Evolutionary conservation across 1,284 basidiomycete species (phyloP).

Genomic region (Butyriboletus appendiculatus): DNA sequence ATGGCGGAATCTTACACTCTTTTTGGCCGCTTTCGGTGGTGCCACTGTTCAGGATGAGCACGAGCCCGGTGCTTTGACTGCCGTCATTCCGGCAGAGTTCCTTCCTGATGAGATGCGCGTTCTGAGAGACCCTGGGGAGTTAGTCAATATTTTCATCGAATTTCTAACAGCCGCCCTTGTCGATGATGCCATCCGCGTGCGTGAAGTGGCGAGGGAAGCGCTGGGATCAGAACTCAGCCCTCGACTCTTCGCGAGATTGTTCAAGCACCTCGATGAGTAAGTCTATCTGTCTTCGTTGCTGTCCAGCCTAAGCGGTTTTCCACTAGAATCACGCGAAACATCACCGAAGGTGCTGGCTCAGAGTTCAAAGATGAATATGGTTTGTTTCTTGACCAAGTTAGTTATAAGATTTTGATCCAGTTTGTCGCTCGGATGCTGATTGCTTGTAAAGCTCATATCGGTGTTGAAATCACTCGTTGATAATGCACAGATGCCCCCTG

Average conservation of each 20-base stretch:
- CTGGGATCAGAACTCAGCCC: slow-evolving; percentile 78
- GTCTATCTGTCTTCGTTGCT: slow-evolving; percentile 25
- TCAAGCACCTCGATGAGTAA: slow-evolving; percentile 75
- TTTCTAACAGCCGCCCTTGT: slow-evolving; percentile 73
- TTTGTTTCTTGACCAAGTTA: slow-evolving; percentile 76
- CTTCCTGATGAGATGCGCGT: slow-evolving; percentile 74
- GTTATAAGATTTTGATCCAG: slow-evolving; percentile 1
- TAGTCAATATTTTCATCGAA: slow-evolving; percentile 66
- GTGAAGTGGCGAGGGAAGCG: slow-evolving; percentile 79
- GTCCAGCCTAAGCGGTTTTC: background rate
- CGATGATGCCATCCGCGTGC: slow-evolving; percentile 60
- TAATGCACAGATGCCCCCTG: slow-evolving; percentile 58
- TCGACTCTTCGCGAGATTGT: slow-evolving; percentile 62
- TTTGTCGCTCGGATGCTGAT: slow-evolving; percentile 13
- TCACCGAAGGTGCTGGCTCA: slow-evolving; percentile 45
- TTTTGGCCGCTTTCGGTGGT: slow-evolving; percentile 76
- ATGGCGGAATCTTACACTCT: slow-evolving; percentile 88
- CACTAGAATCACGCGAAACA: slow-evolving; percentile 48
- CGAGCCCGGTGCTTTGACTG: slow-evolving; percentile 49
- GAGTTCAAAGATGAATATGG: slow-evolving; percentile 56
- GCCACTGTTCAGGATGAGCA: slow-evolving; percentile 59
- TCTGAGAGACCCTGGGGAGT: slow-evolving; percentile 53
- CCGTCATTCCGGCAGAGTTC: slow-evolving; percentile 58
- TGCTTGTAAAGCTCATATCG: slow-evolving; percentile 57
- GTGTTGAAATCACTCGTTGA: slow-evolving; percentile 79